Base-by-base conservation (phyloP, 352 stramenopile genomes). In the Phytophthora fragariaefolia region DNA sequence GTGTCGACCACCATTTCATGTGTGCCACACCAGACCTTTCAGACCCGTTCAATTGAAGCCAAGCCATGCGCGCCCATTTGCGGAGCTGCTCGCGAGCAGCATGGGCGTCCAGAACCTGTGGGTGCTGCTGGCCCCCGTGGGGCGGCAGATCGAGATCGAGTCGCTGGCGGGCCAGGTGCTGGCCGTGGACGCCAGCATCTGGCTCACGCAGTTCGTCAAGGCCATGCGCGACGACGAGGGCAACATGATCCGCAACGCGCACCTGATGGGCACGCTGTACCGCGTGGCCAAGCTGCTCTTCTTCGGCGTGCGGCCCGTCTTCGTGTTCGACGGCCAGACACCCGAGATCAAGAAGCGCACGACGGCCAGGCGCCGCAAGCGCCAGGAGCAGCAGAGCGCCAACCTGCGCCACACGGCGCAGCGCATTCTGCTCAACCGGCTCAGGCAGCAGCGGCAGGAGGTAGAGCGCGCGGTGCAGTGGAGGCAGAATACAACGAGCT, bases 91-190 rank as follows among this genome's bases (percentile, higher is more conserved):
- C n/a, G n/a, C 32, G 10, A 38, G 34, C 34, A 43, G 17, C 47
- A 99, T 99, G 98, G 98, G 98, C 36, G 98, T 99, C 17, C 95
- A 99, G 72, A 98, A 98, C 69, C 83, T 99, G 47, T 99, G 98
- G 98, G 80, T 96, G 54, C 77, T 99, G 47, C 81, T 99, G 36
- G 88, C 97, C 57, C 97, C 98, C 0, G 92, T 98, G 50, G 97
- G 97, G 15, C 91, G 97, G 48, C 92, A 98, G 69, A 92, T 99
- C 45, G 98, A 97, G 73, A 98, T 99, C 52, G 97, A 99, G 89
- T 99, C 97, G 34, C 82, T 99, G n/a, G 85, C 90, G 48, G 87
- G 94, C 12, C 77, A 98, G 72, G 96, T 96, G 18, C 82, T 99
- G 32, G 98, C 98, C 1, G 97, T 99, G 42, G 98, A 99, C 77